phyloP scores from a whole-genome alignment of 1,139 yeast species.

The Suhomyces atakaporum region DNA sequence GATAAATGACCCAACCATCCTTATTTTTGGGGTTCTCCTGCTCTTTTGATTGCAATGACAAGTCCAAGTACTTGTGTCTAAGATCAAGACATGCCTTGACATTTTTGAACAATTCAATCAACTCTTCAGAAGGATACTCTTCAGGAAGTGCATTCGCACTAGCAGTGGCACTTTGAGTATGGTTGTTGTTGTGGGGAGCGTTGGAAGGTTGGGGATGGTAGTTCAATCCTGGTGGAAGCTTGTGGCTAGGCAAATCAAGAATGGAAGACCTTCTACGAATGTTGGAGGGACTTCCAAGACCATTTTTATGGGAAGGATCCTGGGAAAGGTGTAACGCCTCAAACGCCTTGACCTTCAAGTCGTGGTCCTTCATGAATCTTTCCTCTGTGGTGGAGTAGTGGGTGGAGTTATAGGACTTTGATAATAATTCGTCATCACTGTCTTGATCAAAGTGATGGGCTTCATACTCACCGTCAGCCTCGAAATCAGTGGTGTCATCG shows the following conservation, averaged over 20 bases:
- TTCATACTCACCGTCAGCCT: slow-evolving; percentile 16
- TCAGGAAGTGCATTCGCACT: slow-evolving; percentile 58
- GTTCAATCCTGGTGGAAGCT: slow-evolving; percentile 14
- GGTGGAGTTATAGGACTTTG: slow-evolving; percentile 44
- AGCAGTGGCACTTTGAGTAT: slow-evolving; percentile 17
- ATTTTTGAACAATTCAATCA: slow-evolving; percentile 67
- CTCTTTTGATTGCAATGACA: slow-evolving; percentile 68
- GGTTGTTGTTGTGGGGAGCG: slow-evolving; percentile 18
- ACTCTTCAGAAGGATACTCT: slow-evolving; percentile 69
- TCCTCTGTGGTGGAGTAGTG: slow-evolving; percentile 73
- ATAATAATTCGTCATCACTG: slow-evolving; percentile 32
- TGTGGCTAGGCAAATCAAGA: slow-evolving; percentile 47
- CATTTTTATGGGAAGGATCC: slow-evolving; percentile 11
- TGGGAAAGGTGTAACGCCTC: slow-evolving; percentile 45
- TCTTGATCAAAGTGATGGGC: slow-evolving; percentile 19
- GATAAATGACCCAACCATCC: slow-evolving; percentile 77
- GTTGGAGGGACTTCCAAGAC: slow-evolving; percentile 9
- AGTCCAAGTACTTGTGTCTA: slow-evolving; percentile 72
- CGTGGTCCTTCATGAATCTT: slow-evolving; percentile 63
- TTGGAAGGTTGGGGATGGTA: slow-evolving; percentile 26
- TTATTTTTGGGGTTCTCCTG: slow-evolving; percentile 80
- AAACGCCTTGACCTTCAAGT: slow-evolving; percentile 67
- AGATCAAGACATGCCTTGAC: slow-evolving; percentile 72
- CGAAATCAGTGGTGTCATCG: slow-evolving; percentile 9
- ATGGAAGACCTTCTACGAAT: slow-evolving; percentile 53